Conservation (phyloP, 2,329 filamentous ascomycete species). For the Hypoxylon sp. region DNA sequence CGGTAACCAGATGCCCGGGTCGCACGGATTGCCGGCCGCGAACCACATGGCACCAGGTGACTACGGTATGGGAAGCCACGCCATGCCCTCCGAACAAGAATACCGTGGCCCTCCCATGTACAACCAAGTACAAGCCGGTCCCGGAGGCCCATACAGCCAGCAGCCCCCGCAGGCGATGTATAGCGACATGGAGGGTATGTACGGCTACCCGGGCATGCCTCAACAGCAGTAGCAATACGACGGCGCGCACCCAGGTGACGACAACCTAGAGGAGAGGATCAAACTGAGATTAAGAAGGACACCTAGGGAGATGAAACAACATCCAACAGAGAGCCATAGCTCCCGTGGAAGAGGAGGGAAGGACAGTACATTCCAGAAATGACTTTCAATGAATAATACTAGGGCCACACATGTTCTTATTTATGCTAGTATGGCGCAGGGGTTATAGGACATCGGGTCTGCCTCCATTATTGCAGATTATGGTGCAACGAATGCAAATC, state of each 20-base stretch:
- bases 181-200: slow-evolving; percentile 85
- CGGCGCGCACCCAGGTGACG: not conserved
- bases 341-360: not conserved
- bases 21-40: slow-evolving; percentile 65
- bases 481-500: slow-evolving; percentile 39
- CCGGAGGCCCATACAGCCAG: slow-evolving; percentile 80
- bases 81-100: slow-evolving; percentile 77
- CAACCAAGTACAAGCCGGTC: slow-evolving; percentile 80
- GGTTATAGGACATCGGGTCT: slow-evolving; percentile 32
- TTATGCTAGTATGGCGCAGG: slow-evolving; percentile 43
- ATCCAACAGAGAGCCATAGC: not conserved
- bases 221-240: slow-evolving; percentile 71
- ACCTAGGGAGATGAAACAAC: not conserved
- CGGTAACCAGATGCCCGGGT: slow-evolving; percentile 64
- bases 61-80: slow-evolving; percentile 73
- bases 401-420: slow-evolving; percentile 35
- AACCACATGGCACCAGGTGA: slow-evolving; percentile 73
- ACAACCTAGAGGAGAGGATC: not conserved
- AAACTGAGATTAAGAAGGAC: not conserved
- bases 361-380: slow-evolving; percentile 39
- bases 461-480: slow-evolving; percentile 10
- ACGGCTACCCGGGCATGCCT: slow-evolving; percentile 83
- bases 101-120: slow-evolving; percentile 90
- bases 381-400: slow-evolving; percentile 41
- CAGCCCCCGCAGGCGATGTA: slow-evolving; percentile 83